Evolutionary conservation across 306 rosid species (phyloP).

Genomic region (Sophora flavescens): DNA sequence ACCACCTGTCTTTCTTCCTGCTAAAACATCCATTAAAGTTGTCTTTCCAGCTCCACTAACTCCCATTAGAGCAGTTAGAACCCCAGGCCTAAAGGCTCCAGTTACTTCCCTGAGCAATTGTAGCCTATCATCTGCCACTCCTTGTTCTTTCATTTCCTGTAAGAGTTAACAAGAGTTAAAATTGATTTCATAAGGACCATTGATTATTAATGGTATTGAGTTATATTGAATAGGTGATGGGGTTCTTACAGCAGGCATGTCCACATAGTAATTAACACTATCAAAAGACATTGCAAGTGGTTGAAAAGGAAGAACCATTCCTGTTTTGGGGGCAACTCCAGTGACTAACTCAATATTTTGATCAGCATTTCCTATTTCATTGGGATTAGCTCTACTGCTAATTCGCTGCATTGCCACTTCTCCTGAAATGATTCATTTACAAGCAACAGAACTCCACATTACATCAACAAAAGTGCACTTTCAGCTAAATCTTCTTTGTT

Average conservation of each 20-base stretch:
- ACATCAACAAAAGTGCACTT: slow-evolving; percentile 20
- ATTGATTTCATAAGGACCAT: neutral
- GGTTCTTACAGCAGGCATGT: slow-evolving; percentile 66
- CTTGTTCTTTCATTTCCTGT: slow-evolving; percentile 97
- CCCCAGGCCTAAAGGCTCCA: slow-evolving; percentile 94
- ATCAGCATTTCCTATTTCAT: slow-evolving; percentile 17
- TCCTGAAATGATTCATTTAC: slow-evolving; percentile 42
- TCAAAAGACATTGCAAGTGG: slow-evolving; percentile 76
- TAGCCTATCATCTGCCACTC: slow-evolving; percentile 71
- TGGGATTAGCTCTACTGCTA: slow-evolving; percentile 2
- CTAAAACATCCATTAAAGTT: slow-evolving; percentile 97
- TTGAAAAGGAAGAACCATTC: slow-evolving; percentile 70
- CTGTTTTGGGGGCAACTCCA: slow-evolving; percentile 54
- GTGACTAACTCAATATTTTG: slow-evolving; percentile 34
- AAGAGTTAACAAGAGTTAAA: neutral
- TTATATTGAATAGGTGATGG: neutral
- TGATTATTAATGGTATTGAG: neutral
- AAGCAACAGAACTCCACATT: neutral
- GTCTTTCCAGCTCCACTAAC: slow-evolving; percentile 99
- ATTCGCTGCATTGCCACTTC: slow-evolving; percentile 50
- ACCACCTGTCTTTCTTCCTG: slow-evolving; percentile 97
- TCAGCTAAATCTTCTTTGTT: neutral
- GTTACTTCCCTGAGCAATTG: slow-evolving; percentile 85
- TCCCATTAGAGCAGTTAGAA: slow-evolving; percentile 95
- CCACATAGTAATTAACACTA: slow-evolving; percentile 62